Percentiles rank a stretch among this genome's conserved stretches.
Evolutionary conservation across 1,284 basidiomycete species (phyloP).

Genomic region (Rhodotorula sp.): DNA sequence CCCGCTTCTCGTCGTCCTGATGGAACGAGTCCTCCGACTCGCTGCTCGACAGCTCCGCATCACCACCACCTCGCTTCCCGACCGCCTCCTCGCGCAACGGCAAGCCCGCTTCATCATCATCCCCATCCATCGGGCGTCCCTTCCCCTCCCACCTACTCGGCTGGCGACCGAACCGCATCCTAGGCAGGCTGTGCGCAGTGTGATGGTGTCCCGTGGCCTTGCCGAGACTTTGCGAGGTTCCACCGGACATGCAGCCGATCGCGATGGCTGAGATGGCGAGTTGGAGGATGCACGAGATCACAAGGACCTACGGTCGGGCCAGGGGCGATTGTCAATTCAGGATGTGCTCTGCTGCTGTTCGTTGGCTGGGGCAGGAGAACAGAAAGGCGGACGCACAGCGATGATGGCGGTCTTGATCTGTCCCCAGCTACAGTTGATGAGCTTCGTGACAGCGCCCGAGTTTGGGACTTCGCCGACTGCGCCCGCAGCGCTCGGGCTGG

Average conservation of each 20-base stretch:
- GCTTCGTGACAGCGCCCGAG: background rate
- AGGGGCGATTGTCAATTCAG: too few relatives aligned
- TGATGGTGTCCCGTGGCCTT: background rate
- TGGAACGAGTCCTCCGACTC: too few relatives aligned
- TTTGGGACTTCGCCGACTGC: too few relatives aligned
- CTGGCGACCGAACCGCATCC: background rate
- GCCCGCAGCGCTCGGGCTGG: too few relatives aligned
- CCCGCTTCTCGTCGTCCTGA: too few relatives aligned
- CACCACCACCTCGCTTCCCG: too few relatives aligned
- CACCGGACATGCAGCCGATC: background rate
- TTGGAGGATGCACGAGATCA: conserved; percentile 11
- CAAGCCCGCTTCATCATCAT: too few relatives aligned
- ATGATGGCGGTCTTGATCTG: background rate
- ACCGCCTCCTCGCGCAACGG: too few relatives aligned
- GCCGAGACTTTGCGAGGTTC: background rate
- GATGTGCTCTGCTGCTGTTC: background rate
- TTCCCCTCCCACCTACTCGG: background rate
- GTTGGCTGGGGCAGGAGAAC: background rate
- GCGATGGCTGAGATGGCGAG: conserved; percentile 4
- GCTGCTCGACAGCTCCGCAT: too few relatives aligned
- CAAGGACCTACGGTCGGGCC: background rate
- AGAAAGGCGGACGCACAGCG: too few relatives aligned
- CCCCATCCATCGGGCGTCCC: background rate
- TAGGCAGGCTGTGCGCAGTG: background rate
- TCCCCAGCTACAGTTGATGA: too few relatives aligned